Conservation (phyloP, 1,139 yeast species). For the Geotrichum fermentans region DNA sequence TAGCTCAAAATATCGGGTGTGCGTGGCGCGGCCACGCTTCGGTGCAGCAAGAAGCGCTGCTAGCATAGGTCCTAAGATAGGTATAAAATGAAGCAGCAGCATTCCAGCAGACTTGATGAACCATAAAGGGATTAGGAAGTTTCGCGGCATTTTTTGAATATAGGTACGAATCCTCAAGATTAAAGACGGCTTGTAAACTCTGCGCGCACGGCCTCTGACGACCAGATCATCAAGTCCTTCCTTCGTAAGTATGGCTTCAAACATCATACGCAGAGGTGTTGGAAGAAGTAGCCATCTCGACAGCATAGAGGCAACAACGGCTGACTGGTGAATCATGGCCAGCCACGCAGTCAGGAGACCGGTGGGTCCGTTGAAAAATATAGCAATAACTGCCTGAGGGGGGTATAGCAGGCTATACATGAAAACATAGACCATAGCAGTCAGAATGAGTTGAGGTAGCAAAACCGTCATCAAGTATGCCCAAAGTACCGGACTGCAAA, state of each 20-base stretch:
- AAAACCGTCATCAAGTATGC: conserved; percentile 46
- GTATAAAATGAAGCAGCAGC: conserved; percentile 48
- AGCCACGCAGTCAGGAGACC: conserved; percentile 53
- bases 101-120: conserved; percentile 35
- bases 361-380: conserved; percentile 51
- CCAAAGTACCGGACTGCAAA: conserved; percentile 48
- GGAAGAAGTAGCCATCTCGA: conserved; percentile 54
- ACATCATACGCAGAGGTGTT: conserved; percentile 49
- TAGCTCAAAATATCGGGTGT: conserved; percentile 55
- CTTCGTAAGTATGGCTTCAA: conserved; percentile 51
- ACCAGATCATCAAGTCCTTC: conserved; percentile 51
- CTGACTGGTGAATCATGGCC: conserved; percentile 50
- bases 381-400: conserved; percentile 44
- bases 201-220: conserved; percentile 43
- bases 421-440: conserved; percentile 42
- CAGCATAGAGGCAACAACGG: conserved; percentile 48
- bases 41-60: conserved; percentile 56
- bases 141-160: conserved; percentile 32
- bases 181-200: conserved; percentile 36
- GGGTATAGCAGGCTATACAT: conserved; percentile 47
- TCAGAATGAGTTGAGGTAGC: conserved; percentile 49
- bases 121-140: conserved; percentile 37
- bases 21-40: conserved; percentile 52
- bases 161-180: conserved; percentile 25
- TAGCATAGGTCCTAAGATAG: conserved; percentile 57